A percentile compares a stretch with the other conserved stretches of the same genome.
These are phyloP conservation scores for Colletotrichum chrysophilum DNA, from an alignment of 2,329 filamentous ascomycete genomes.

Conservation along the genomic window DNA sequence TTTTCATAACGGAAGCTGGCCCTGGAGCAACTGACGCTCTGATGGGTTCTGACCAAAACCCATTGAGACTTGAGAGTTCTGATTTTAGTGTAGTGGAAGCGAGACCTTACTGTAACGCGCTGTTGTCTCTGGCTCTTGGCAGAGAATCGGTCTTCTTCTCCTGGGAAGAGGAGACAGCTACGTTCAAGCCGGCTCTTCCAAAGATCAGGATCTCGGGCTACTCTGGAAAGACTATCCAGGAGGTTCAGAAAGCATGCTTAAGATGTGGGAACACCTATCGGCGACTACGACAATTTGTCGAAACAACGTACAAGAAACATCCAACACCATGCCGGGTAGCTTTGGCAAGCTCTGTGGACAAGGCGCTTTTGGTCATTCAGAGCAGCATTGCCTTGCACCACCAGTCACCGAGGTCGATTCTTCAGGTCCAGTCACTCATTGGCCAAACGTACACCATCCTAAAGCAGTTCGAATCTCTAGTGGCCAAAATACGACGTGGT, in stretches of 20 bases:
- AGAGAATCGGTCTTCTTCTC: constrained; percentile 74
- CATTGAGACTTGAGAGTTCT: constrained; percentile 40
- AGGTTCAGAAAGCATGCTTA: constrained; percentile 51
- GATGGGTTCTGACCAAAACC: constrained; percentile 47
- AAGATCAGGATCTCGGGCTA: constrained; percentile 61
- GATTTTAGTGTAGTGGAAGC: constrained; percentile 50
- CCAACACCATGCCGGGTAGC: constrained; percentile 55
- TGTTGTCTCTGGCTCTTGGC: constrained; percentile 72
- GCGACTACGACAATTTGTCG: constrained; percentile 51
- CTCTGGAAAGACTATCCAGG: constrained; percentile 52
- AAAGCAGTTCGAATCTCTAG: constrained; percentile 54
- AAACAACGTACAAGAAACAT: constrained; percentile 48
- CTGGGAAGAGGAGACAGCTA: constrained; percentile 57
- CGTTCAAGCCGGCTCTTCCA: constrained; percentile 56
- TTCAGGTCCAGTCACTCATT: constrained; percentile 58
- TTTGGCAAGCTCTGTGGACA: constrained; percentile 54
- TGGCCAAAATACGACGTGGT: constrained; percentile 48
- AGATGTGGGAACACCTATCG: constrained; percentile 53
- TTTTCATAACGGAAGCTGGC: constrained; percentile 74
- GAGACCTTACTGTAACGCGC: constrained; percentile 56
- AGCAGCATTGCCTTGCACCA: constrained; percentile 50
- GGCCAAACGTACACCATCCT: constrained; percentile 54
- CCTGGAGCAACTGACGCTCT: constrained; percentile 70
- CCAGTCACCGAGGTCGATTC: constrained; percentile 48
- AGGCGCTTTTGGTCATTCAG: constrained; percentile 54